These are phyloP conservation scores for Candida piceae DNA, from an alignment of 805 yeast genomes.

Conservation along the genomic window DNA sequence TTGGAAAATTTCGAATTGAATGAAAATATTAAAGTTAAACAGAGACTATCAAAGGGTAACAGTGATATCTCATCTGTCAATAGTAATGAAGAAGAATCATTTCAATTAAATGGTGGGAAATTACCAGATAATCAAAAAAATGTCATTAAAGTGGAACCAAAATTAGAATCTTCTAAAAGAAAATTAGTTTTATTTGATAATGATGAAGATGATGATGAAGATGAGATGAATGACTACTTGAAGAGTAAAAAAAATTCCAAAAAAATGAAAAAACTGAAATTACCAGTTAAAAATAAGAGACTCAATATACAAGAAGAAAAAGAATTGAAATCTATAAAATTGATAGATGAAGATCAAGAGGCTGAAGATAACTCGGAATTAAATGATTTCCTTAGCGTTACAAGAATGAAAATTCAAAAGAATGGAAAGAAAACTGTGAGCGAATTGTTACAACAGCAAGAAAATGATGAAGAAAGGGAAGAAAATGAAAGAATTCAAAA, in stretches of 20 bases:
- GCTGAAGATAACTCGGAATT: conserved; percentile 24
- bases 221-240: no score
- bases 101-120: no score
- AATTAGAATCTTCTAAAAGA: conserved; percentile 8
- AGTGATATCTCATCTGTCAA: no score
- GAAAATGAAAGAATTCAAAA: background rate
- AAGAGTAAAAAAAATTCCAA: conserved; percentile 1
- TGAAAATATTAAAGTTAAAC: conserved; percentile 14
- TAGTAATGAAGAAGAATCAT: no score
- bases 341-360: conserved; percentile 24
- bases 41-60: conserved; percentile 5
- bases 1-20: conserved; percentile 32
- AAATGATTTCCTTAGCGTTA: conserved; percentile 23
- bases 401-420: conserved; percentile 26
- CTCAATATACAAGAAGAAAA: conserved; percentile 16
- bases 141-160: no score
- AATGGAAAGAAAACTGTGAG: conserved; percentile 9
- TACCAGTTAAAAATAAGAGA: conserved; percentile 9
- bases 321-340: conserved; percentile 22
- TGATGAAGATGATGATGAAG: conserved; percentile 12
- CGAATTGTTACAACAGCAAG: conserved; percentile 1
- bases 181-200: conserved; percentile 14
- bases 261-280: conserved; percentile 20
- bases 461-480: background rate
- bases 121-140: no score